phyloP scores from a whole-genome alignment of 202 grass and related monocot species.

The Bolboschoenoplectus hybrid region DNA sequence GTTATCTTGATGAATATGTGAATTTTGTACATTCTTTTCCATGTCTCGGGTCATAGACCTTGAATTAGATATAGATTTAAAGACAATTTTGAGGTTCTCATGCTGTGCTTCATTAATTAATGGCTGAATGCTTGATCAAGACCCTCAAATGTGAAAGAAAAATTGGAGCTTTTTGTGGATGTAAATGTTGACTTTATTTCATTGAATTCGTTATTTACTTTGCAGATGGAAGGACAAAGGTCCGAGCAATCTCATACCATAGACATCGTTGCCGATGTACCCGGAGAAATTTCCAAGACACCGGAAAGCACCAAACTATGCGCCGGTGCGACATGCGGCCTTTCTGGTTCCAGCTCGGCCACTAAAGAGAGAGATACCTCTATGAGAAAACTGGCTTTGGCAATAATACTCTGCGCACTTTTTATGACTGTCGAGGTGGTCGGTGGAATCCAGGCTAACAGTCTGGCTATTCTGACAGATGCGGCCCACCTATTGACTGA shows the following conservation, averaged over 20 bases:
- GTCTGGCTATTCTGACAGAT: slow-evolving; percentile 51
- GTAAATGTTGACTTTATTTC: background rate
- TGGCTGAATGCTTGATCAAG: slow-evolving; percentile 2
- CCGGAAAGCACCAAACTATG: slow-evolving; percentile 42
- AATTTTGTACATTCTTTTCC: background rate
- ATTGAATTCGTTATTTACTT: background rate
- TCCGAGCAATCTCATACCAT: slow-evolving; percentile 40
- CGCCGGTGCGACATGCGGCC: slow-evolving; percentile 33
- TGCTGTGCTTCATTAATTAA: background rate
- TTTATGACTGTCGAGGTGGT: slow-evolving; percentile 51
- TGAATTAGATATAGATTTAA: background rate
- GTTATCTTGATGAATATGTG: background rate
- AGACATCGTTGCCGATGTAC: slow-evolving; percentile 38
- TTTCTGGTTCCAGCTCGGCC: slow-evolving; percentile 34
- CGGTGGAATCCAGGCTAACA: slow-evolving; percentile 51
- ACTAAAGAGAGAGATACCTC: slow-evolving; percentile 43
- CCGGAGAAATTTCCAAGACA: background rate
- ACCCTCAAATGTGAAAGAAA: background rate
- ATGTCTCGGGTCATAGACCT: background rate
- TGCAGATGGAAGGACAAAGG: slow-evolving; percentile 22
- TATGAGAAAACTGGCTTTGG: slow-evolving; percentile 45
- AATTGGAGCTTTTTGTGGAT: background rate
- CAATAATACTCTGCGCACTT: slow-evolving; percentile 41
- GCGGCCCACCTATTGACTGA: slow-evolving; percentile 50
- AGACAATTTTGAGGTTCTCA: background rate